A percentile compares a stretch with the other conserved stretches of the same genome.
Conservation (phyloP, 257 asterid genomes). For the Gynochthodes officinalis region DNA sequence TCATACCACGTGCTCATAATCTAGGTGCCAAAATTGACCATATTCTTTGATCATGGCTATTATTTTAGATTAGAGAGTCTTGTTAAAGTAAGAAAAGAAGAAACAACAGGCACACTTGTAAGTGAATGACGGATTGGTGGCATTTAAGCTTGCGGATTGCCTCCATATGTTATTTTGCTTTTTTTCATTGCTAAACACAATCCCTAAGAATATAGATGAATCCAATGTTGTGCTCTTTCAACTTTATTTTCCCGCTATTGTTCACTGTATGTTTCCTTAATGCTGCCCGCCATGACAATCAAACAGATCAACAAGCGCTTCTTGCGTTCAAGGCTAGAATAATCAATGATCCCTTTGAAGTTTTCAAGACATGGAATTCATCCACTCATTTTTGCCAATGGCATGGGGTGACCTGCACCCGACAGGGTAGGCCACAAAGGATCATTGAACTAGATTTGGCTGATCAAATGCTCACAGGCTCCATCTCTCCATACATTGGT, state of each 20-base stretch:
- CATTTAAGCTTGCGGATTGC: too few species aligned
- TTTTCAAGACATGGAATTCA: conserved; percentile 23
- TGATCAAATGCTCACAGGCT: conserved; percentile 18
- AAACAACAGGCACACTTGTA: too few species aligned
- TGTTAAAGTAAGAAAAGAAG: too few species aligned
- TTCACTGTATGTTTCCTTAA: not conserved
- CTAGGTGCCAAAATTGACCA: too few species aligned
- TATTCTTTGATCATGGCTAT: too few species aligned
- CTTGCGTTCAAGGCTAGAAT: conserved; percentile 15
- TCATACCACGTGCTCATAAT: too few species aligned
- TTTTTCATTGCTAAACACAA: too few species aligned
- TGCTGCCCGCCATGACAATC: conserved; percentile 5
- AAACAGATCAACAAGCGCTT: conserved; percentile 17
- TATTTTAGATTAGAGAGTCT: too few species aligned
- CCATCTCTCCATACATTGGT: conserved; percentile 18
- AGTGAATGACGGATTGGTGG: too few species aligned
- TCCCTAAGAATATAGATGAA: too few species aligned
- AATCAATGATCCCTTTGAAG: conserved; percentile 12
- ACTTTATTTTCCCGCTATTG: not conserved
- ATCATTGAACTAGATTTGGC: conserved; percentile 12
- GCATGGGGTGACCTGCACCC: conserved; percentile 26
- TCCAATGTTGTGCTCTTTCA: too few species aligned
- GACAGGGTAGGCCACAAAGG: conserved; percentile 6
- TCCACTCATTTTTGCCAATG: conserved; percentile 29
- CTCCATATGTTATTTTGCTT: too few species aligned